Base-by-base conservation (phyloP, 2,329 filamentous ascomycete genomes). In the Westerdykella ornata region DNA sequence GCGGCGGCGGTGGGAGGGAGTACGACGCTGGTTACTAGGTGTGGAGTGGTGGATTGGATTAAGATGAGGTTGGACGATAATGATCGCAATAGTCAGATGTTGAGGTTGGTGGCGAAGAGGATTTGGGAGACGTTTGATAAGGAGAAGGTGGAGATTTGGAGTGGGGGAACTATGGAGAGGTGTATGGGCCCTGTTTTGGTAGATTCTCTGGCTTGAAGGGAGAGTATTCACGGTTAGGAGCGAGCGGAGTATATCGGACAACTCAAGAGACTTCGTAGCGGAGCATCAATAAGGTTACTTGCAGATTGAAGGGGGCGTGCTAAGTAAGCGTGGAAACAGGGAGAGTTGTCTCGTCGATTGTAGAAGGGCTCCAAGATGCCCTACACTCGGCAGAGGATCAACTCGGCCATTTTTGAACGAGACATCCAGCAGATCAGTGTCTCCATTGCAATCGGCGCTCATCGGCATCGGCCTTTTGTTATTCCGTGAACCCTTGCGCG, bases 1-100 rank as follows among this genome's bases (percentile, higher is more conserved):
- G 80, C 82, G 2, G 81, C 80, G 0, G 75, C 89, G 22, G 76
- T 81, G 20, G 81, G 77, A 1, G 88, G 85, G 1, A 87, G 84
- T 62, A 85, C 82, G 4, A 90, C 84, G n/a, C 71, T 94, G 35
- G 75, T 88, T 29, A 94, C 88, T 1, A 73, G 88, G 42, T 81
- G 83, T 33, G 86, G 85, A 13, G 70, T 85, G 15, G 62, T 90
- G 39, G 82, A 77, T 50, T 94, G 88, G 88, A 71, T 90, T 7
- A 75, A 82, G 44, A 75, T 77, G 44, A 78, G 80, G 53, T 62
- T 76, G 28, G 73, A 72, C 13, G 50, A 49, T 3, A 64, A 70
- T 3, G 72, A 68, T 38, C 62, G 65, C 34, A 71, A 74, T 13
- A 75, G 77, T 49, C 66, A 63, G 14, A 63, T 79, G 17, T 68